Percentiles rank a stretch among this genome's conserved stretches.
Evolutionary conservation across 768 basidiomycete species (phyloP).

Genomic region (Pleurotus pulmonarius): DNA sequence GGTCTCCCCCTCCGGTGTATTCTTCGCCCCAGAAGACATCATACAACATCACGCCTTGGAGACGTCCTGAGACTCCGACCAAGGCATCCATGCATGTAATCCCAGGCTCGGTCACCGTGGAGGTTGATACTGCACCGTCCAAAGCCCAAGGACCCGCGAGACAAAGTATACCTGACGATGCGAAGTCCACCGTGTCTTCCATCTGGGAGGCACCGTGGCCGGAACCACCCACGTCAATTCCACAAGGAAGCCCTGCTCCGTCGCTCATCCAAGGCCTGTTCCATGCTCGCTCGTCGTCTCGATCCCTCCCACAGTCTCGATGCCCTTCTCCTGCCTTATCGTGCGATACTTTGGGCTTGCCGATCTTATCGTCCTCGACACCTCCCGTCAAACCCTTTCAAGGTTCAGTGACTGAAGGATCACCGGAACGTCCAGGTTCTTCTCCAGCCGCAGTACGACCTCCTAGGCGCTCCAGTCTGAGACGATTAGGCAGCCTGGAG

Average conservation of each 20-base stretch:
- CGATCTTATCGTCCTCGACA: conserved; percentile 10
- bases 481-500: neutral
- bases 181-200: conserved; percentile 30
- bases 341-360: conserved; percentile 19
- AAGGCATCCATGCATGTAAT: neutral
- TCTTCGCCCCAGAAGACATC: conserved; percentile 3
- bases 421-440: neutral
- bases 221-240: conserved; percentile 21
- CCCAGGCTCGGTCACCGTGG: too few species aligned
- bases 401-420: conserved; percentile 20
- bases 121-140: neutral
- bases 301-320: conserved; percentile 8
- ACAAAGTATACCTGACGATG: conserved; percentile 25
- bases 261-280: conserved; percentile 18
- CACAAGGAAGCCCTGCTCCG: conserved; percentile 19
- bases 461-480: neutral
- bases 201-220: conserved; percentile 40
- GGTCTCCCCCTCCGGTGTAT: conserved; percentile 15
- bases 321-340: conserved; percentile 29
- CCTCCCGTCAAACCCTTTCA: conserved; percentile 13
- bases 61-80: neutral
- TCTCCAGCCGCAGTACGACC: neutral
- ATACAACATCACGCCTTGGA: conserved; percentile 3
- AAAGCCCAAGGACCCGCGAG: conserved; percentile 13
- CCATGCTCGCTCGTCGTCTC: conserved; percentile 16